Evolutionary conservation across 805 yeast genomes (phyloP), one percentile per base, ranked within the genome.

Genomic region (Lipomyces starkeyi): DNA sequence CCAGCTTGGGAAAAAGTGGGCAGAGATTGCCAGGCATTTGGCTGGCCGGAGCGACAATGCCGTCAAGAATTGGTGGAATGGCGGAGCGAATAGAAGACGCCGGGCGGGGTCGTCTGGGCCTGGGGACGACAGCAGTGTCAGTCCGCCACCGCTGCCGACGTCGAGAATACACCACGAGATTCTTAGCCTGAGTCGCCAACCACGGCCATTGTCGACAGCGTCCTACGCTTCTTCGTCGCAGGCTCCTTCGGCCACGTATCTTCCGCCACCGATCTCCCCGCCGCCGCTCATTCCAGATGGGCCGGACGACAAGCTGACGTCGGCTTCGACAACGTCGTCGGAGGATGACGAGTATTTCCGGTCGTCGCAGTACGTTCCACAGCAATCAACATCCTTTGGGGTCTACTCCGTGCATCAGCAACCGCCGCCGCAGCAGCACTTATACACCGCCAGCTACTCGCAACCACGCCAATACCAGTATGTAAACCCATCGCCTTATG

Each of bases 61-160:
- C 25, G 91, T 91, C 74, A 91, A 91, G 77, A 93, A 93, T 79
- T 93, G 97, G 97, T 92, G 97, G 97, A 70, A 70, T 76, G 97
- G 97, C 3, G 96, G 97, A 8, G 94, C 96, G 14, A 91, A 91
- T 76, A 83, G 96, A 68, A 82, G 97, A 69, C 84, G 95, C 74
- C 35, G 69, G n/a, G 66, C 63, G n/a, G 58, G 32, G 9, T 57
- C 66, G 25, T 34, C 57, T 32, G 66, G 49, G 0, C 47, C 40
- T 22, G 35, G 34, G 25, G 56, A n/a, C 14, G 29, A n/a, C 58
- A 49, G 14, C 49, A 43, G 62, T 37, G 35, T 20, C 27, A 32
- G 37, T 32, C 49, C 25, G 22, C 62, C 20, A 13, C 9, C 20
- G 29, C 40, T 9, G 27, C 17, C 11, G 29, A 47, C 8, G 58